Evolutionary conservation across 176 grass and related monocot genomes (phyloP), one percentile per base, ranked within the genome.

Genomic region (Luzula sylvatica): DNA sequence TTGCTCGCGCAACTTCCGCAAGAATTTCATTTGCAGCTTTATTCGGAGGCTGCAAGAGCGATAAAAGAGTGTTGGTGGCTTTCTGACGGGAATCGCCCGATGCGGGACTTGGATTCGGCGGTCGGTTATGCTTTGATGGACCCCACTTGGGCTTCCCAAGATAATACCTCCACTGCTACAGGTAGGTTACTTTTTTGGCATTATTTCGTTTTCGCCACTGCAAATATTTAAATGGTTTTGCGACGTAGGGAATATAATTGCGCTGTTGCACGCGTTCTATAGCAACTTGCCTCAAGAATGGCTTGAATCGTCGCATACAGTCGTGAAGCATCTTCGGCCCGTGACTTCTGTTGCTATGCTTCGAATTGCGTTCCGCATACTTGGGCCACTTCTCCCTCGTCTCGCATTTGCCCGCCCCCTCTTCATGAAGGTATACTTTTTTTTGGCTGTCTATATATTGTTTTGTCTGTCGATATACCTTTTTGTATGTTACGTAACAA

Each of bases 11-110:
- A 98, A 59, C 85, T 98, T 19, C 92, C 92, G 44, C 85, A 82
- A 68, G 92, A 98, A 39, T 98, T 98, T 35, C 92, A 98, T 62
- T 67, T 74, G 67, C 78, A 86, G 59, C 65, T 98, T 11, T 98
- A 98, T 62, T 86, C 75, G 38, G 92, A 98, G 88, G 85, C 92
- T 67, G 72, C 78, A 20, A 71, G 72, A 11, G 75, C 90, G 58
- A 90, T 98, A 71, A 98, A 98, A 75, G 92, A 98, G 58, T 98
- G 92, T 57, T 88, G 81, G 82, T 98, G 92, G 92, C 85, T 98
- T 63, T 58, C 75, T 79, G 92, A 98, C 42, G 56, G 77, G 72
- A 86, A 75, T 13, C 87, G 81, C 22, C 77, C 92, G 71, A 73
- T 90, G 43, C 79, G 86, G 67, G 92, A 98, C 53, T 81, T 98